Base-by-base conservation (phyloP, 2,329 filamentous ascomycete genomes). In the Ilyonectria destructans region DNA sequence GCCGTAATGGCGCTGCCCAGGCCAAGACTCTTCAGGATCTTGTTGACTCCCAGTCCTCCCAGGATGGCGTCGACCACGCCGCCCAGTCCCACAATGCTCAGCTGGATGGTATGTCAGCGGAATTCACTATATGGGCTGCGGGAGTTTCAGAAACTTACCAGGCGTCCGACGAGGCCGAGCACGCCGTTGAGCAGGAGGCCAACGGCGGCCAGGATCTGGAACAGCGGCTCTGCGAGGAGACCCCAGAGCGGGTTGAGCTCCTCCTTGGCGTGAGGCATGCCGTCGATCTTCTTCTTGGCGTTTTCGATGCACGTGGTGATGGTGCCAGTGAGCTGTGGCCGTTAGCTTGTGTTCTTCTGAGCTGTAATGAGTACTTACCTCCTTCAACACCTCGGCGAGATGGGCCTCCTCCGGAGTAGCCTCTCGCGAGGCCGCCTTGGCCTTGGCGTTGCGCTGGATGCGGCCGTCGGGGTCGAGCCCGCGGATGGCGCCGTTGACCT, bases 211-310 rank as follows among this genome's bases (percentile, higher is more conserved):
- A 97, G 88, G 79, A 97, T 97, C 87, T 98, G 95, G 88, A 95
- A 94, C 23, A 97, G 85, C 12, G 95, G 95, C 86, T 97, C 94
- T 40, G 90, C 90, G 15, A 96, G 85, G 56, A 97, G 85, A 33
- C 86, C 90, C 94, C 95, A 97, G 33, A 98, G 89, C 12, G 95
- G 95, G 84, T 96, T 97, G 68, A 97, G 88, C 85, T 96, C 91
- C 87, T 97, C 96, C 91, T 97, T 97, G 49, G 94, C 95, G 74
- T 97, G 93, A 6, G 95, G 95, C 93, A 97, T 96, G 78, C 93
- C 93, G 77, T 93, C 90, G 69, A 97, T 93, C 85, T 93, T 93
- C 85, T 92, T 93, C 89, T 95, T 96, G 29, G 93, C 93, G 71
- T 92, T 91, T 78, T 98, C 95, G 74, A 98, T 96, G 26, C 92